Percentiles rank a stretch among this genome's conserved stretches.
These are phyloP conservation scores for Zasmidium citrigriseum DNA, from an alignment of 2,329 filamentous ascomycete species.

Conservation along the genomic window DNA sequence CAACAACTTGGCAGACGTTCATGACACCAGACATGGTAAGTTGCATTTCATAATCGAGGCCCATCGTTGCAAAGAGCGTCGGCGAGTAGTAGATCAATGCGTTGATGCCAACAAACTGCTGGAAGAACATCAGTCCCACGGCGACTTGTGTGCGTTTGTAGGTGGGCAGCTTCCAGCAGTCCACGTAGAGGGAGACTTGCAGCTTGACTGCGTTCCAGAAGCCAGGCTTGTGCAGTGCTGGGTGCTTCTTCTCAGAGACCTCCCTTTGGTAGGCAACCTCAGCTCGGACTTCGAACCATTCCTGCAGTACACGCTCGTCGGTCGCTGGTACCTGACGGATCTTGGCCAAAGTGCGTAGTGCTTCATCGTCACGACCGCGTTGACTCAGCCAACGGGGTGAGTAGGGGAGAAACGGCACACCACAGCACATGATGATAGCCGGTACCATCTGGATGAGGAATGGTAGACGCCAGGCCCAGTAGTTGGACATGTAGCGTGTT, in stretches of 20 bases:
- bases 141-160: conserved; percentile 54
- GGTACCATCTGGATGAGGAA: conserved; percentile 50
- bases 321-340: conserved; percentile 44
- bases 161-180: conserved; percentile 50
- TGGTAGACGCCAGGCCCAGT: conserved; percentile 52
- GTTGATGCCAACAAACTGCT: conserved; percentile 51
- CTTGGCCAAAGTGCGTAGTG: conserved; percentile 29
- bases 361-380: conserved; percentile 34
- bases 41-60: conserved; percentile 38
- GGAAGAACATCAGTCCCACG: conserved; percentile 58
- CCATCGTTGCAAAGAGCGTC: conserved; percentile 45
- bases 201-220: conserved; percentile 39
- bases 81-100: conserved; percentile 53
- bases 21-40: conserved; percentile 45
- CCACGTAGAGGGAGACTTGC: conserved; percentile 48
- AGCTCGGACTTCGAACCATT: conserved; percentile 55
- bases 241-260: conserved; percentile 41
- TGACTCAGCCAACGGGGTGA: conserved; percentile 37
- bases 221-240: conserved; percentile 28
- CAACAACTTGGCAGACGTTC: conserved; percentile 47
- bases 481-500: conserved; percentile 49
- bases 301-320: conserved; percentile 54
- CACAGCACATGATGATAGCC: conserved; percentile 32
- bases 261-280: conserved; percentile 56
- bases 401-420: conserved; percentile 37